Evolutionary conservation across 1,284 basidiomycete genomes (phyloP), one percentile per base, ranked within the genome.

Genomic region (Athelia psychrophila): DNA sequence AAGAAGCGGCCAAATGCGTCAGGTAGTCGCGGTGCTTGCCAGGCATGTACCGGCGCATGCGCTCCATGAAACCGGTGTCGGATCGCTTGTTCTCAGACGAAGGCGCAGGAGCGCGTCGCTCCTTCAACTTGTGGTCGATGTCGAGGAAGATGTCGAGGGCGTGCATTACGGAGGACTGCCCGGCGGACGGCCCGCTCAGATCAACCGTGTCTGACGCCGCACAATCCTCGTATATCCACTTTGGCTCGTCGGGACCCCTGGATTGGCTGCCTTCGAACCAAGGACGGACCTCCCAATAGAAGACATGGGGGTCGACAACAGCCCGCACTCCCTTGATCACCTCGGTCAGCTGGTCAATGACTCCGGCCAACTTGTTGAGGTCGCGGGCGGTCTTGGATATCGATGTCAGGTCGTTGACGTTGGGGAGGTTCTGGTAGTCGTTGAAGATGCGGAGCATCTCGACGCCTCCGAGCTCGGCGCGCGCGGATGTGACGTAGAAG

Each of bases 161-260:
- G 52, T 91, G 89, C 75, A 99, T 93, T 53, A 95, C 80, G 44
- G 88, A 89, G 67, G 90, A 94, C 73, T 99, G 96, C 2, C 96
- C 96, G 1, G 94, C 95, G 10, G 91, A 94, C 5, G 97, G 95
- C 0, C 97, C 96, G 24, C 86, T 88, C 50, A 89, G 79, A 61
- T 88, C 82, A 22, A 84, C 75, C 25, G 71, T 65, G 18, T 81
- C 77, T 15, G 71, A 77, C 16, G 82, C 72, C 3, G 80, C 75
- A 3, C 91, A 83, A 1, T 92, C 93, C 61, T 95, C 86, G 66
- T 91, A 97, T 27, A 87, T 72, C 96, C 96, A 99, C 19, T 80
- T 80, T 2, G 77, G 73, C 15, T 71, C 71, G 15, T 67, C 65
- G 8, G 80, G 70, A 0, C 81, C 81, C 52, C 76, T 78, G 15